phyloP scores from a whole-genome alignment of 1,284 basidiomycete genomes.

The Ustilago crameri region DNA sequence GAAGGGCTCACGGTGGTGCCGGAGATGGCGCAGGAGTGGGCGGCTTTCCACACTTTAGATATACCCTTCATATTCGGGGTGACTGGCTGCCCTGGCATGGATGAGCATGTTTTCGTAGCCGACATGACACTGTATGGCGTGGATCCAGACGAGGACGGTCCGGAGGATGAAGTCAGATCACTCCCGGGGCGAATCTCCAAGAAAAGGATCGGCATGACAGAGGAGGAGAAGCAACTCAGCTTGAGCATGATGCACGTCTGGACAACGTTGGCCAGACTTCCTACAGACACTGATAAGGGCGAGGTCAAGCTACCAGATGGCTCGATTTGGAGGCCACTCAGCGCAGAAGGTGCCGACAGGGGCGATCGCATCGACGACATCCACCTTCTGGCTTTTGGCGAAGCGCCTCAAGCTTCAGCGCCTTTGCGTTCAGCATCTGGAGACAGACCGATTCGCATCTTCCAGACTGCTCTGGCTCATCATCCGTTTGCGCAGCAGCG shows the following conservation, averaged over 20 bases:
- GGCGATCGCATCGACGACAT: slow-evolving; percentile 2
- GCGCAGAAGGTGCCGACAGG: not conserved
- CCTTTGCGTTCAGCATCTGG: not conserved
- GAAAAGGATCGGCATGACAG: slow-evolving; percentile 15
- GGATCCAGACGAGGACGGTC: slow-evolving; percentile 23
- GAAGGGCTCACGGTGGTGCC: slow-evolving; percentile 26
- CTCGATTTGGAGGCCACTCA: slow-evolving; percentile 14
- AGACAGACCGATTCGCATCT: slow-evolving; percentile 8
- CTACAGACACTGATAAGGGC: not conserved
- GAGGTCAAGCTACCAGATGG: slow-evolving; percentile 18
- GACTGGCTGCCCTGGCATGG: slow-evolving; percentile 8
- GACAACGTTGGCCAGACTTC: slow-evolving; percentile 21
- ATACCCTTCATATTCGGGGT: slow-evolving; percentile 48
- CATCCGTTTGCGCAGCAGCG: slow-evolving; percentile 26
- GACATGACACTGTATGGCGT: slow-evolving; percentile 23
- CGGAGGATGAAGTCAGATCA: not conserved
- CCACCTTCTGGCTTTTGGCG: slow-evolving; percentile 25
- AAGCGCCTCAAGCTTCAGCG: slow-evolving; percentile 25
- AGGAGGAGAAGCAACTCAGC: slow-evolving; percentile 29
- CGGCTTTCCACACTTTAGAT: slow-evolving; percentile 45
- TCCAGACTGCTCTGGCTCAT: slow-evolving; percentile 21
- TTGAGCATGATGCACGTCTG: slow-evolving; percentile 41
- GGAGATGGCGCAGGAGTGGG: slow-evolving; percentile 41
- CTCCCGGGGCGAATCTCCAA: not conserved
- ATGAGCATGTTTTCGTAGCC: slow-evolving; percentile 8